A percentile compares a stretch with the other conserved stretches of the same genome.
Conservation (phyloP, 768 basidiomycete genomes). For the Strobilomyces dryophilus region DNA sequence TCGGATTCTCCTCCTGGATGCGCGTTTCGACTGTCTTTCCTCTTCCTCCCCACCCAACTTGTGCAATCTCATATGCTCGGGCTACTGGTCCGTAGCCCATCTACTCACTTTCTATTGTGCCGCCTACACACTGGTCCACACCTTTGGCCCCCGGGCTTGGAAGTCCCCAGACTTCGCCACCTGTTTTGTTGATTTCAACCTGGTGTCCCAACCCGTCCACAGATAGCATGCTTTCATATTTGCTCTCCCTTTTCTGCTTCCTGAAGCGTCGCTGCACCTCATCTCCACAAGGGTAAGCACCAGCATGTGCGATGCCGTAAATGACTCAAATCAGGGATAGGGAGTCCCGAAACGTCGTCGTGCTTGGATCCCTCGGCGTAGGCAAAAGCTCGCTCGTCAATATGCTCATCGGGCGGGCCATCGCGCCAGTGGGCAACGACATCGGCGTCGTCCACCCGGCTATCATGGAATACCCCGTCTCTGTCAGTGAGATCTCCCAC, state of each 20-base stretch:
- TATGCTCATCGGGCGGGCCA: slow-evolving; percentile 27
- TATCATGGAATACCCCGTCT: slow-evolving; percentile 12
- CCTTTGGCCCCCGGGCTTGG: not conserved
- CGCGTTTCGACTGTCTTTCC: not conserved
- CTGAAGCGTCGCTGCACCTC: not conserved
- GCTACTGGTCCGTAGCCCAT: not conserved
- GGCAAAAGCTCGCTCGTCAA: slow-evolving; percentile 42
- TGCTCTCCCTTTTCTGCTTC: not conserved
- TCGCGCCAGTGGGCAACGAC: slow-evolving; percentile 25
- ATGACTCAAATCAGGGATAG: slow-evolving; percentile 2
- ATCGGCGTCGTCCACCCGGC: slow-evolving; percentile 11
- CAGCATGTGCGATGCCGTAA: not conserved
- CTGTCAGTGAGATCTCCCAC: slow-evolving; percentile 1
- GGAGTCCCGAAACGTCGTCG: slow-evolving; percentile 12
- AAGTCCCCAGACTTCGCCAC: not conserved
- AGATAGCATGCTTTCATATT: not conserved
- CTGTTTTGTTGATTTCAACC: not conserved
- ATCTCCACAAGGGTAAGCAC: slow-evolving; percentile 8
- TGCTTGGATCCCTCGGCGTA: slow-evolving; percentile 27
- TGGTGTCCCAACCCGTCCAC: not conserved
- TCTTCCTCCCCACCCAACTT: not conserved
- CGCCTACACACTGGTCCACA: not conserved
- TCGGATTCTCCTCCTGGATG: slow-evolving; percentile 3
- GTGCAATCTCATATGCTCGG: not conserved
- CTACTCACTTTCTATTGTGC: not conserved